Conservation (phyloP, 2,329 filamentous ascomycete genomes). For the Colletotrichum falcatum region DNA sequence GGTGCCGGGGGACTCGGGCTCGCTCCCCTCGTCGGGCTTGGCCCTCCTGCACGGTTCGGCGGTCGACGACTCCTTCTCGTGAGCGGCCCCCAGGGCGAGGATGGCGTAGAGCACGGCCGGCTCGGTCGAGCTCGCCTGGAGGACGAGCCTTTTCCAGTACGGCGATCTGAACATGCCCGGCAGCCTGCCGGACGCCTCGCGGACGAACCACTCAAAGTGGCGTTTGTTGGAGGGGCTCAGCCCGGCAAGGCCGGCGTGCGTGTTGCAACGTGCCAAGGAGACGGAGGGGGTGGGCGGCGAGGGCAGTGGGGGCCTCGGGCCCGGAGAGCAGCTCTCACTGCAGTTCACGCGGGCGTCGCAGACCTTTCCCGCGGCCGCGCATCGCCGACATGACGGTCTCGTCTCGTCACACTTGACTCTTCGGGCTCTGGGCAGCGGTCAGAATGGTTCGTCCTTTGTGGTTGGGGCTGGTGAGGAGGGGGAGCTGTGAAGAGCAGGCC, state of each 20-base stretch:
- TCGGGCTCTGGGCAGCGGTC: slow-evolving; percentile 36
- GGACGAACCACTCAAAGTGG: slow-evolving; percentile 59
- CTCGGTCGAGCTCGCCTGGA: slow-evolving; percentile 52
- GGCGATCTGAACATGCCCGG: slow-evolving; percentile 51
- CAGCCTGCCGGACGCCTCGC: slow-evolving; percentile 52
- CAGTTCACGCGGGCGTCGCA: slow-evolving; percentile 45
- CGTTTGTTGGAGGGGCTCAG: slow-evolving; percentile 22
- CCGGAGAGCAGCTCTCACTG: slow-evolving; percentile 1
- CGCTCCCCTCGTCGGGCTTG: too few species aligned
- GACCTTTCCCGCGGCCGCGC: slow-evolving; percentile 42
- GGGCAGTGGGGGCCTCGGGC: neutral
- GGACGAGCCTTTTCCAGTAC: slow-evolving; percentile 54
- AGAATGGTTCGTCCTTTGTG: neutral
- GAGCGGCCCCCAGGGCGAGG: slow-evolving; percentile 40
- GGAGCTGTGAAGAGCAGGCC: neutral
- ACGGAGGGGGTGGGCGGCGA: neutral
- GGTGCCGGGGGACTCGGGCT: neutral
- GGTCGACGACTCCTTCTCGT: neutral
- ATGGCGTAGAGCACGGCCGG: slow-evolving; percentile 55
- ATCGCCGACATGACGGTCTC: slow-evolving; percentile 42
- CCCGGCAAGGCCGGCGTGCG: slow-evolving; percentile 2
- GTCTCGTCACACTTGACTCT: slow-evolving; percentile 47
- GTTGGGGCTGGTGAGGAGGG: neutral
- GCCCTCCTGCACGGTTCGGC: slow-evolving; percentile 45
- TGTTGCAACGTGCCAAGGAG: neutral